These are phyloP conservation scores for Neurospora africana DNA, from an alignment of 495 filamentous ascomycete genomes.

Conservation along the genomic window DNA sequence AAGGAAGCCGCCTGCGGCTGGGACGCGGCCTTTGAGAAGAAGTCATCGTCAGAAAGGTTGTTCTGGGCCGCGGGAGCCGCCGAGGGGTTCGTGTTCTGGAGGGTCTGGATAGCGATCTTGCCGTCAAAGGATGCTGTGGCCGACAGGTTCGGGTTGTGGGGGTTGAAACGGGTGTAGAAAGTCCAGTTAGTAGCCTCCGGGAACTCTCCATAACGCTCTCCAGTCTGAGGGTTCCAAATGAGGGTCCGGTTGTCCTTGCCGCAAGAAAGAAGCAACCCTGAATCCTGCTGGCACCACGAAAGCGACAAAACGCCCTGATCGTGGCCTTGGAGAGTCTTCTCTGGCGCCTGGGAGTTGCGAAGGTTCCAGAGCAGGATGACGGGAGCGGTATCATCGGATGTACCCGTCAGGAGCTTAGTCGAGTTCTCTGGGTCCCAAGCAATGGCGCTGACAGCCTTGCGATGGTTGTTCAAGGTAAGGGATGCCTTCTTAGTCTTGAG, in stretches of 20 bases:
- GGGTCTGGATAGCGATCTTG: conserved; percentile 81
- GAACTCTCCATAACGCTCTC: conserved; percentile 80
- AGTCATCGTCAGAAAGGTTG: conserved; percentile 81
- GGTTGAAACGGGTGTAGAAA: conserved; percentile 91
- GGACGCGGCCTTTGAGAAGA: conserved; percentile 86
- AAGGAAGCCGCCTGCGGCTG: conserved; percentile 85
- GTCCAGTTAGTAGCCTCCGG: conserved; percentile 98
- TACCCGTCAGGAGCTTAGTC: conserved; percentile 87
- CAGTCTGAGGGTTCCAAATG: conserved; percentile 92
- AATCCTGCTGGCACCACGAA: conserved; percentile 91
- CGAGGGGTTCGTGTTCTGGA: conserved; percentile 74
- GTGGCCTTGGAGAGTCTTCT: conserved; percentile 77
- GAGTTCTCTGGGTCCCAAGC: conserved; percentile 94
- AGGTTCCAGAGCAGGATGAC: conserved; percentile 90
- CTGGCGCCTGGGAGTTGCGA: conserved; percentile 89
- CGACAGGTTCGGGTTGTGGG: conserved; percentile 78
- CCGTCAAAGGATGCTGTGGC: conserved; percentile 96
- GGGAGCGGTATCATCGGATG: conserved; percentile 81
- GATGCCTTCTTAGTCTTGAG: conserved; percentile 94
- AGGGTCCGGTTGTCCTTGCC: conserved; percentile 95
- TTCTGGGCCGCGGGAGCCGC: conserved; percentile 44
- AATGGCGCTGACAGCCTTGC: conserved; percentile 89
- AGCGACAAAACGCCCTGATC: conserved; percentile 88
- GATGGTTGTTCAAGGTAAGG: conserved; percentile 87
- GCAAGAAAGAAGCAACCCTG: conserved; percentile 80